A percentile compares a stretch with the other conserved stretches of the same genome.
These are phyloP conservation scores for Elongisporangium senticosum DNA, from an alignment of 352 stramenopile genomes.

Conservation along the genomic window DNA sequence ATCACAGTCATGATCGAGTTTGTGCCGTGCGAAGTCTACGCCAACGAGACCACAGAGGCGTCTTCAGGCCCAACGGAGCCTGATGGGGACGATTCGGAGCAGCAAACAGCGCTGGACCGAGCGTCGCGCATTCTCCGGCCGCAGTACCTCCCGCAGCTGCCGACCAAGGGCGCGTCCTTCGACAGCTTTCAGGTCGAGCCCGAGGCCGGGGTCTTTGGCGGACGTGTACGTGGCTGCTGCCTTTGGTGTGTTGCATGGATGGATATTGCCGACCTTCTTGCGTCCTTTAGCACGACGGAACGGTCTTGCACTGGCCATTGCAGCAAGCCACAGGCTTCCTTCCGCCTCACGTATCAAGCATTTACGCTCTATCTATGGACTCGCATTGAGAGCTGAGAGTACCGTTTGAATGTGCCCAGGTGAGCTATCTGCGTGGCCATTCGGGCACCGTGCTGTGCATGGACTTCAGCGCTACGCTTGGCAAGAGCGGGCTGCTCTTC, in stretches of 20 bases:
- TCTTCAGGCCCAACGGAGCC: background rate
- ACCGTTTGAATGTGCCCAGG: constrained; percentile 15
- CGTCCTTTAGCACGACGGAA: constrained; percentile 45
- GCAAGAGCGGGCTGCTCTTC: constrained; percentile 52
- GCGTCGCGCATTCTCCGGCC: constrained; percentile 9
- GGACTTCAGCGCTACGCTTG: constrained; percentile 34
- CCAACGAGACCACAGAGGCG: constrained; percentile 18
- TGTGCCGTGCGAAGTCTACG: constrained; percentile 33
- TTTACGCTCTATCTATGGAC: background rate
- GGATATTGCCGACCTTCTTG: background rate
- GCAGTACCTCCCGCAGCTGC: constrained; percentile 32
- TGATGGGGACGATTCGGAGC: background rate
- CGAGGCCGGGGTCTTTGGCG: constrained; percentile 49
- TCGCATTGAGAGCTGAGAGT: background rate
- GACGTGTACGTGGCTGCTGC: constrained; percentile 25
- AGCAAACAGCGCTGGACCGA: background rate
- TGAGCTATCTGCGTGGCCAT: constrained; percentile 42
- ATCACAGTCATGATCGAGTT: constrained; percentile 34
- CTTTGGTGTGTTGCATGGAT: background rate
- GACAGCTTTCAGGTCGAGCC: constrained; percentile 37
- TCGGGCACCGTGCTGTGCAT: constrained; percentile 42
- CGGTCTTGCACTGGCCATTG: constrained; percentile 51
- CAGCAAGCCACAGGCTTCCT: constrained; percentile 39
- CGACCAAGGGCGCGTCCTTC: constrained; percentile 27
- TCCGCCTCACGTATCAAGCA: constrained; percentile 33